Conservation (phyloP, 345 rosid species). For the Microcos paniculata region DNA sequence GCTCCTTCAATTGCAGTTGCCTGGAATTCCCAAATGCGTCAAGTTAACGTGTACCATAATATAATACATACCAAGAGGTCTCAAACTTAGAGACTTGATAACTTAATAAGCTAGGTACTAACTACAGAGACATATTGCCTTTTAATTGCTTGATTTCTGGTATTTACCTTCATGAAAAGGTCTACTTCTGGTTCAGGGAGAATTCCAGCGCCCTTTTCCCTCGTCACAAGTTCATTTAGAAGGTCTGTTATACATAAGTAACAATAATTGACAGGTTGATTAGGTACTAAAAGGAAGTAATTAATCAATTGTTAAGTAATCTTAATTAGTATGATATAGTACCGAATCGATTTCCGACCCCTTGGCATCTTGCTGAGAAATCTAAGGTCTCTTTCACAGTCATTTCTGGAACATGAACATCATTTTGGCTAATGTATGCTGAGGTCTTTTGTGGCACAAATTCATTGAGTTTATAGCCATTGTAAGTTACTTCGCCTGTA, state of each 20-base stretch:
- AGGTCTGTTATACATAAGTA: constrained; percentile 41
- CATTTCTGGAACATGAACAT: constrained; percentile 77
- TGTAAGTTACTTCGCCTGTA: constrained; percentile 60
- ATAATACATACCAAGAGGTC: no score
- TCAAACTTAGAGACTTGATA: no score
- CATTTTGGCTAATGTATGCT: constrained; percentile 84
- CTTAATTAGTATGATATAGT: background rate
- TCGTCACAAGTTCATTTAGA: constrained; percentile 64
- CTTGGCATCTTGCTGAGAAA: constrained; percentile 92
- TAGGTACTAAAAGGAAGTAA: background rate
- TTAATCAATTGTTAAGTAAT: background rate
- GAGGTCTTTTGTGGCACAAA: constrained; percentile 78
- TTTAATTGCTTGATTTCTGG: background rate
- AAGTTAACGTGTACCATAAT: background rate
- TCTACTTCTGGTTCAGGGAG: constrained; percentile 81
- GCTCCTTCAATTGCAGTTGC: constrained; percentile 75
- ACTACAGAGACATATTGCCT: no score
- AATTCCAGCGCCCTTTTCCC: constrained; percentile 81
- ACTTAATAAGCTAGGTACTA: no score
- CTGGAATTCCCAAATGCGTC: constrained; percentile 23
- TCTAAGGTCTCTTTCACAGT: constrained; percentile 90
- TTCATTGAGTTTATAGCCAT: constrained; percentile 58
- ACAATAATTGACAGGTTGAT: background rate
- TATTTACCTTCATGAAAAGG: constrained; percentile 78
- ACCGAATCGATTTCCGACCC: constrained; percentile 88